Base-by-base conservation (phyloP, 108 stramenopile species). In the Aurantiochytrium sp. region DNA sequence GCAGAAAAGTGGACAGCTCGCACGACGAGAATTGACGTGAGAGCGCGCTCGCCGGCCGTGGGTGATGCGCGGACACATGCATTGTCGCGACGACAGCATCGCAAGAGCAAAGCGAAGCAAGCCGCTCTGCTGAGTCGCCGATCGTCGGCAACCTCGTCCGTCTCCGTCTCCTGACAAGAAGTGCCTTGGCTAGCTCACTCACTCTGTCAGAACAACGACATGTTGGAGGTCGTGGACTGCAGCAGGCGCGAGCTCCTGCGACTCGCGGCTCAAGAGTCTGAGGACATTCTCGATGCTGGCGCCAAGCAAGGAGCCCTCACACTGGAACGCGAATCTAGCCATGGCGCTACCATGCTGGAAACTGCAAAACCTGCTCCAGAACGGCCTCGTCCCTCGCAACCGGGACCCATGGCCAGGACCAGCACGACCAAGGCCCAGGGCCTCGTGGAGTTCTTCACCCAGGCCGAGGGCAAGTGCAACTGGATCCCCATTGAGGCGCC, bases 381-480 rank as follows among this genome's bases (percentile, higher is more conserved):
- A 72, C 18, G 23, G 2, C 23, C 35, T 29, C 18, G 72, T 18
- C 72, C 1, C 29, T 29, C 23, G 23, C 18, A 23, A 72, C 28
- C 3, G 16, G 23, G 35, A n/a, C 19, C 18, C 29, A 23, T 23
- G 23, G 35, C 18, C 28, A 29, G 28, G 43, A 53, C 45, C 49
- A 83, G 49, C n/a, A 53, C 49, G 4, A 83, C 45, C 45, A 53
- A 28, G 23, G 49, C n/a, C n/a, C 49, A 23, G 1, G 49, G 6
- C 19, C 51, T 83, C 25, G 28, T 83, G 18, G 76, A 83, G 76
- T 23, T 83, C 28, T 83, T 83, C 51, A 83, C 76, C 10, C 76
- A 83, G 49, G 76, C 76, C 19, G 76, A 83, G 76, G 76, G 76
- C 28, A 47, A 83, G 49, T 83, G 76, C 51, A 83, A 83, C 28